A percentile compares a stretch with the other conserved stretches of the same genome.
phyloP scores from a whole-genome alignment of 164 flowering plant genomes.

The Berberis vulgaris region DNA sequence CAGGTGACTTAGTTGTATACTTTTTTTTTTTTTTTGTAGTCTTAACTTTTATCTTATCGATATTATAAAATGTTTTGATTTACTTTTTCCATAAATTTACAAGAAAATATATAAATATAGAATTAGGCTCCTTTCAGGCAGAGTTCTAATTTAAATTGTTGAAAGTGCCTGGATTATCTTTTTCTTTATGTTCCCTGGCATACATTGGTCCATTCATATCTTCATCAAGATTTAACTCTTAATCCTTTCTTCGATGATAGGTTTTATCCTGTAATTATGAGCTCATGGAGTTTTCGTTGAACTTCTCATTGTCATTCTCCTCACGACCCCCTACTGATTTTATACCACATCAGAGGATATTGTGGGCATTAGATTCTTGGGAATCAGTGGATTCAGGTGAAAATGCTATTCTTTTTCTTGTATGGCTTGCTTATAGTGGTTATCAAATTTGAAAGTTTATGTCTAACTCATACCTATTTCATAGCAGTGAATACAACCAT shows the following conservation, averaged over 20 bases:
- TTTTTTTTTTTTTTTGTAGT: too few relatives aligned
- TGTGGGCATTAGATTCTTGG: conserved; percentile 73
- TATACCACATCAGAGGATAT: conserved; percentile 56
- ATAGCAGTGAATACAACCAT: conserved; percentile 39
- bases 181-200: neutral
- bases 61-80: too few relatives aligned
- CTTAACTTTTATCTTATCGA: too few relatives aligned
- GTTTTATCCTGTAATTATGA: conserved; percentile 20
- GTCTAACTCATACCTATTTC: neutral
- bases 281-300: conserved; percentile 33
- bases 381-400: conserved; percentile 44
- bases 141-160: too few relatives aligned
- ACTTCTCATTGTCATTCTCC: conserved; percentile 50
- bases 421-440: neutral
- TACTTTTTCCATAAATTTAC: too few relatives aligned
- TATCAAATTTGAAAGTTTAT: neutral
- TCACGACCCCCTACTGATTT: conserved; percentile 70
- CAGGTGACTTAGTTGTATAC: too few relatives aligned
- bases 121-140: too few relatives aligned
- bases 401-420: conserved; percentile 2
- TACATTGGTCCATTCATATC: too few relatives aligned
- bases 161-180: too few relatives aligned
- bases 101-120: too few relatives aligned
- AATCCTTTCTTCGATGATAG: conserved; percentile 21
- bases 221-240: neutral